Conservation (phyloP, 371 early-diverging fungal genomes). For the Amoeboaphelidium protococcarum region DNA sequence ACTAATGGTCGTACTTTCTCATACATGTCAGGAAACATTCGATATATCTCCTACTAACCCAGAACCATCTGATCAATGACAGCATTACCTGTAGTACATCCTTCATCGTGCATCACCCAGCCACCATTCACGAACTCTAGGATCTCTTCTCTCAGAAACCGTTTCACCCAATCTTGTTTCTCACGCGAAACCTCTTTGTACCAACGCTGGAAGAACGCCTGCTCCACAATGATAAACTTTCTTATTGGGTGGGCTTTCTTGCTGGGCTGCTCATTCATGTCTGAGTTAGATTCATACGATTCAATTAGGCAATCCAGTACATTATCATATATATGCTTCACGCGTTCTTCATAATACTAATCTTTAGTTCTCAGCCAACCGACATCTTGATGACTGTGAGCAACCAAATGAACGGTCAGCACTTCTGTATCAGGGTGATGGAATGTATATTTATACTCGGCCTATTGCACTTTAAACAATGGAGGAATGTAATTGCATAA, state of each 20-base stretch:
- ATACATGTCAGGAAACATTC: no score
- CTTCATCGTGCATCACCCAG: not conserved
- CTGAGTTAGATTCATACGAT: no score
- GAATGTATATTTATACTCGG: no score
- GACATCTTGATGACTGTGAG: not conserved
- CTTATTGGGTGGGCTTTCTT: not conserved
- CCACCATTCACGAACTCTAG: not conserved
- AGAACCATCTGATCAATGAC: not conserved
- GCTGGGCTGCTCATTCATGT: not conserved
- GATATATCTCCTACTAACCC: not conserved
- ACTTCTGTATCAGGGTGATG: no score
- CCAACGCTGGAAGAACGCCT: not conserved
- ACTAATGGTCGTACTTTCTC: not conserved
- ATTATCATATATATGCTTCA: not conserved
- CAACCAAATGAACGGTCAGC: not conserved
- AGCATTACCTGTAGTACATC: not conserved
- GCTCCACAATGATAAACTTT: not conserved
- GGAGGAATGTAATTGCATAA: no score
- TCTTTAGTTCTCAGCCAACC: not conserved
- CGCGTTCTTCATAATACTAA: not conserved
- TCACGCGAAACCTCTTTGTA: not conserved
- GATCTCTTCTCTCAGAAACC: not conserved
- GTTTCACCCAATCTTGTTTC: not conserved
- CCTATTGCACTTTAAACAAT: no score
- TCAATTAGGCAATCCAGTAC: no score